Conservation (phyloP, 257 asterid genomes). For the Thymus mandschuricus region DNA sequence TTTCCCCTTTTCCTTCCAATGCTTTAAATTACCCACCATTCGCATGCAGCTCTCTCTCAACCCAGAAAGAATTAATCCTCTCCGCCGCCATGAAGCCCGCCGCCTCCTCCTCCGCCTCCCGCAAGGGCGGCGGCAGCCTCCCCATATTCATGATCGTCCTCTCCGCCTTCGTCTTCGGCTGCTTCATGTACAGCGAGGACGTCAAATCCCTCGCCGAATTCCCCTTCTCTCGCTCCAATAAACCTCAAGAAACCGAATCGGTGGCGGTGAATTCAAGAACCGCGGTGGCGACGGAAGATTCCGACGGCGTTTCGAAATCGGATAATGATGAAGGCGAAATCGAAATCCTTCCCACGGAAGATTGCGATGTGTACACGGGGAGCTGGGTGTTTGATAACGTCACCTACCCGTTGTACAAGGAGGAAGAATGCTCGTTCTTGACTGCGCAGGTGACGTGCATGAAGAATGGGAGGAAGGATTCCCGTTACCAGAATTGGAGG, state of each 20-base stretch:
- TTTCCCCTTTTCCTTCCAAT: conserved; percentile 21
- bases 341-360: conserved; percentile 53
- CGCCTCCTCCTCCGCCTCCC: conserved; percentile 40
- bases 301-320: conserved; percentile 10
- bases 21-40: conserved; percentile 19
- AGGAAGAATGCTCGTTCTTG: conserved; percentile 71
- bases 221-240: conserved; percentile 61
- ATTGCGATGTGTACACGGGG: conserved; percentile 69
- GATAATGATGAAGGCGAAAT: conserved; percentile 14
- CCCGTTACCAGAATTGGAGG: conserved; percentile 76
- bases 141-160: conserved; percentile 58
- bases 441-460: conserved; percentile 85
- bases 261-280: conserved; percentile 58
- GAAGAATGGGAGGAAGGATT: conserved; percentile 67
- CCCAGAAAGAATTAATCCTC: conserved; percentile 1
- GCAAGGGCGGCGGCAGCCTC: conserved; percentile 55
- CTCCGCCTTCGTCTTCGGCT: conserved; percentile 71
- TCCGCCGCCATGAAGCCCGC: conserved; percentile 59
- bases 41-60: conserved; percentile 49
- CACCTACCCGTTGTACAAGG: conserved; percentile 67
- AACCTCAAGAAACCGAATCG: conserved; percentile 39
- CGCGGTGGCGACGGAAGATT: conserved; percentile 33
- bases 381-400: conserved; percentile 68
- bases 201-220: conserved; percentile 73
- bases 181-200: conserved; percentile 82